Percentiles rank a stretch among this genome's conserved stretches.
These are phyloP conservation scores for Arthrobotrys pseudoclavata DNA, from an alignment of 2,329 filamentous ascomycete genomes.

Conservation along the genomic window DNA sequence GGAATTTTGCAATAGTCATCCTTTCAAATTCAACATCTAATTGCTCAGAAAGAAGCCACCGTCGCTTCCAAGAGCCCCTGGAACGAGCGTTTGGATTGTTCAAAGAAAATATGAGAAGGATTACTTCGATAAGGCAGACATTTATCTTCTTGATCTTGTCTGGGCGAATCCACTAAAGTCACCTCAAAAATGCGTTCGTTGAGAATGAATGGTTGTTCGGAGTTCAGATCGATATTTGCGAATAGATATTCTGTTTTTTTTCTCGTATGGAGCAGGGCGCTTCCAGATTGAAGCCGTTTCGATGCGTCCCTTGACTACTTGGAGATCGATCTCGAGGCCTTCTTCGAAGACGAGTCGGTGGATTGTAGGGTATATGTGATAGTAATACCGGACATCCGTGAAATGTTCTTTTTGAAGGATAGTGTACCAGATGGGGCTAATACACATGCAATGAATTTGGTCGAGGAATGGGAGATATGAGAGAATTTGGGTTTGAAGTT, in stretches of 20 bases:
- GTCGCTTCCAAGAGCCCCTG: background rate
- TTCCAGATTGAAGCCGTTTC: slow-evolving; percentile 8
- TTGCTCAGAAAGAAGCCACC: background rate
- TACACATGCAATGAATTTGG: slow-evolving; percentile 4
- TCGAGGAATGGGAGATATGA: slow-evolving; percentile 25
- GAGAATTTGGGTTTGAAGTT: slow-evolving; percentile 14
- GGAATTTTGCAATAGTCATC: slow-evolving; percentile 9
- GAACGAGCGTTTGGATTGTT: background rate
- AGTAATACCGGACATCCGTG: background rate
- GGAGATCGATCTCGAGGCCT: slow-evolving; percentile 5
- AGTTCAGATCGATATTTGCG: background rate
- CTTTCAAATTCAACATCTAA: background rate
- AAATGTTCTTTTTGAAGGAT: slow-evolving; percentile 1
- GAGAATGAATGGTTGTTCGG: background rate
- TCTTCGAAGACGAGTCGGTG: slow-evolving; percentile 9
- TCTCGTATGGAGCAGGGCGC: background rate
- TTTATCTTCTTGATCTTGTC: background rate
- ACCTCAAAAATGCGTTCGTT: background rate
- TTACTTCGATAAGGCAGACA: background rate
- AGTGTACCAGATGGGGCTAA: background rate
- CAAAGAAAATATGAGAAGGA: background rate
- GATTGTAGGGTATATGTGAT: background rate
- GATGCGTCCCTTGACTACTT: background rate
- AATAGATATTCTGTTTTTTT: background rate
- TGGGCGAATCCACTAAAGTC: background rate